Conservation (phyloP, 495 filamentous ascomycete species). For the Achaetomiella virescens region DNA sequence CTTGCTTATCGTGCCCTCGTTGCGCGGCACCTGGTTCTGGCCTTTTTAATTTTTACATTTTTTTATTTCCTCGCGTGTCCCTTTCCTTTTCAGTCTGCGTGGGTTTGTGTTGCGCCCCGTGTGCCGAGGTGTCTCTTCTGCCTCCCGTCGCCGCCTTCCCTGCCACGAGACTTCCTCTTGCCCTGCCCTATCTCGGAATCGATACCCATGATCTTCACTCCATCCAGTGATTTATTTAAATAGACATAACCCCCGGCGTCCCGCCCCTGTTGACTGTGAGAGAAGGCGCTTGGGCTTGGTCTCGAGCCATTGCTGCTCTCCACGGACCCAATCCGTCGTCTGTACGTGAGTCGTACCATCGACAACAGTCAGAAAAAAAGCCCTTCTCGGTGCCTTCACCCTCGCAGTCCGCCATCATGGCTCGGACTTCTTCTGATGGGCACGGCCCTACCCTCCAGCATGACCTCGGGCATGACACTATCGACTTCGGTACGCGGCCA, state of each 20-base stretch:
- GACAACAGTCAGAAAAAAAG: background rate
- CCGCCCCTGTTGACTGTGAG: no score
- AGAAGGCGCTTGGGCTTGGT: background rate
- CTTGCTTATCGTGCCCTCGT: background rate
- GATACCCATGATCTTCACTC: background rate
- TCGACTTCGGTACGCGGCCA: conserved; percentile 7
- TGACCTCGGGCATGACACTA: background rate
- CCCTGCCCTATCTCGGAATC: background rate
- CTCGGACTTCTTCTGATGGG: background rate
- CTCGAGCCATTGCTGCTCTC: background rate
- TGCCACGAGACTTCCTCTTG: no score
- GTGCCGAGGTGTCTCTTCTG: no score
- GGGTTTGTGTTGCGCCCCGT: no score
- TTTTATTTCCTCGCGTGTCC: background rate
- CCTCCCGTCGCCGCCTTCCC: no score
- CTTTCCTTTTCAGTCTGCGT: no score
- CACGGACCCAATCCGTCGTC: background rate
- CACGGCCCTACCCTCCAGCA: background rate
- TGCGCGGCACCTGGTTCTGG: background rate
- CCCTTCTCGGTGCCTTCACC: no score
- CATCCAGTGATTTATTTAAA: background rate
- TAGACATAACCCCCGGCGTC: background rate
- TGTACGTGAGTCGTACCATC: background rate
- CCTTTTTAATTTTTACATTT: background rate
- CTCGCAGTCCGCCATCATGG: background rate